phyloP scores from a whole-genome alignment of 139 green algal species.

The Pleodorina starrii region DNA sequence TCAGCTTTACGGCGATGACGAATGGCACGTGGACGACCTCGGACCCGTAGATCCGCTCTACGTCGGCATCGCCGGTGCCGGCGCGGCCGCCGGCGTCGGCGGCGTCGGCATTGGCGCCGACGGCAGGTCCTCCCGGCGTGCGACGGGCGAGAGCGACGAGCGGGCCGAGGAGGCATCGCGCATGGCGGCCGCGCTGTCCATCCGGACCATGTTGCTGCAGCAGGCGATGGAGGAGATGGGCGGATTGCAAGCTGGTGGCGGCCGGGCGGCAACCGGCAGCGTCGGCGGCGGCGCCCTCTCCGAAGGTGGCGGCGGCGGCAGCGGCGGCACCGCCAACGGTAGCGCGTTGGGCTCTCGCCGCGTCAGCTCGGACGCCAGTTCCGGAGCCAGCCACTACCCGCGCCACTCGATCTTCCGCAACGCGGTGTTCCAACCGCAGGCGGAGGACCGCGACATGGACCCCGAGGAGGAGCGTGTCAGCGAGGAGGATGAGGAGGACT shows the following conservation, averaged over 20 bases:
- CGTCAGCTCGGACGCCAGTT: not conserved
- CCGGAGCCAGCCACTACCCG: not conserved
- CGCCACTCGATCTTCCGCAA: not conserved
- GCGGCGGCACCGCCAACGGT: not conserved
- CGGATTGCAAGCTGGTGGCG: too few relatives aligned
- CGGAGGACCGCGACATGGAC: not conserved
- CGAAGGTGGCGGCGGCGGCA: not conserved
- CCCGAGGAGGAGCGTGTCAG: not conserved
- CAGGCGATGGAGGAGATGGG: too few relatives aligned
- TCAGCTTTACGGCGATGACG: not conserved
- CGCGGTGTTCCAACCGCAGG: not conserved
- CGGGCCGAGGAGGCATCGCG: not conserved
- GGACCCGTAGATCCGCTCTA: not conserved
- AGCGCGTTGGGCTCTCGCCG: not conserved
- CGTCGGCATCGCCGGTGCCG: not conserved
- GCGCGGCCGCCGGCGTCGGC: not conserved
- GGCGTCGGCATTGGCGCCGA: not conserved
- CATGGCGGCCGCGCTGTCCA: not conserved
- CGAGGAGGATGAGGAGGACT: too few relatives aligned
- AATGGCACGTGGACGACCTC: not conserved
- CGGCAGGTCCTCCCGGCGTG: not conserved
- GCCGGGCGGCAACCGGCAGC: too few relatives aligned
- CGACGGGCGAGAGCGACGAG: not conserved
- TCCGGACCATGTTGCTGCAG: not conserved
- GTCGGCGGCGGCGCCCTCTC: not conserved